Percentiles rank a stretch among this genome's conserved stretches.
Conservation (phyloP, 495 filamentous ascomycete species). For the Trichoderma parareesei region DNA sequence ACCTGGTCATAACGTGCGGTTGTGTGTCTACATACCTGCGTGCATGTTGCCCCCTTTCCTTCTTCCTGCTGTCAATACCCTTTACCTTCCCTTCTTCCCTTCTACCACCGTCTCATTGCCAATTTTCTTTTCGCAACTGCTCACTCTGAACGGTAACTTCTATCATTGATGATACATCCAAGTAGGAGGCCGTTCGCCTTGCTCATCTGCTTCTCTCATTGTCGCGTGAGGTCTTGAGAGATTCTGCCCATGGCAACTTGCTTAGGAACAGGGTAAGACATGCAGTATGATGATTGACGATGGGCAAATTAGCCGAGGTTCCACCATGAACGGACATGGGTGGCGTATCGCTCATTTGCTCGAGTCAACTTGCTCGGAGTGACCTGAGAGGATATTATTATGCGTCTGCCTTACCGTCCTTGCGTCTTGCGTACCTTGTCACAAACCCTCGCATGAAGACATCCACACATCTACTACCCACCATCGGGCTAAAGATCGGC, state of each 20-base stretch:
- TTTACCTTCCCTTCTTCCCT: neutral
- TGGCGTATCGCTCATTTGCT: neutral
- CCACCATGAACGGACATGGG: neutral
- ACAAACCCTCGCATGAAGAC: no score
- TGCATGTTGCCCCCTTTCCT: neutral
- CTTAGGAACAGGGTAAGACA: neutral
- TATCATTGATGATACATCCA: no score
- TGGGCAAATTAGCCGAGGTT: conserved; percentile 1
- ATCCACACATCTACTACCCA: neutral
- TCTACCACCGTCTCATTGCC: no score
- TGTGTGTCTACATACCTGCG: neutral
- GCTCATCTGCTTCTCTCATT: no score
- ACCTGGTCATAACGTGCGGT: neutral
- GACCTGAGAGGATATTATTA: neutral
- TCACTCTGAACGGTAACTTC: no score
- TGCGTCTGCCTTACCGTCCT: neutral
- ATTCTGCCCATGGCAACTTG: no score
- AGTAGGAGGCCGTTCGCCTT: no score
- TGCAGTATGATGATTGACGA: neutral
- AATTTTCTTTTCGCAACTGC: no score
- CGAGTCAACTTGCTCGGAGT: neutral
- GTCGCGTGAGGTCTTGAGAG: no score
- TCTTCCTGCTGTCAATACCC: neutral
- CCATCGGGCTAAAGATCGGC: neutral
- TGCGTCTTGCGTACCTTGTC: no score